phyloP scores from a whole-genome alignment of 1,284 basidiomycete species.

The Lentinula novae-zelandiae region DNA sequence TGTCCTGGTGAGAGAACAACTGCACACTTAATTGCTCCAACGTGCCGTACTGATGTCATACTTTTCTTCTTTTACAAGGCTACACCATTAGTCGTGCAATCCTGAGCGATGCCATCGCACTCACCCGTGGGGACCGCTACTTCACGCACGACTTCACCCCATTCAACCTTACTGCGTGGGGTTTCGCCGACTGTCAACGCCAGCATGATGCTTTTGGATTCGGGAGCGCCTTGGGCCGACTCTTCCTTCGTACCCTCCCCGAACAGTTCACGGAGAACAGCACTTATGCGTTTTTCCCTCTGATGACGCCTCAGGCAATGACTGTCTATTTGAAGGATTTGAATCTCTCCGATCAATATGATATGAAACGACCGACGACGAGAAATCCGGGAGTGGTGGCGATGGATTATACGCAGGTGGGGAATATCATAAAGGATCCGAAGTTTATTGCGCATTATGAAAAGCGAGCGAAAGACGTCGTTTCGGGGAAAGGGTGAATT shows the following conservation, averaged over 20 bases:
- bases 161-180: conserved; percentile 79
- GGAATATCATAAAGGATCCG: conserved; percentile 45
- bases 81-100: conserved; percentile 88
- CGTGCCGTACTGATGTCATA: neutral
- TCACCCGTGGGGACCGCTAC: conserved; percentile 81
- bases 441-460: conserved; percentile 49
- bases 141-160: conserved; percentile 82
- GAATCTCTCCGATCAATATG: conserved; percentile 49
- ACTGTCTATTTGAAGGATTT: conserved; percentile 52
- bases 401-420: conserved; percentile 47
- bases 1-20: conserved; percentile 55
- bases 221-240: conserved; percentile 66
- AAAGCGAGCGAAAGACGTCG: conserved; percentile 44
- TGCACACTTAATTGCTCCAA: neutral
- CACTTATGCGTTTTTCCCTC: conserved; percentile 82
- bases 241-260: conserved; percentile 74
- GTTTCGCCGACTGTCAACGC: conserved; percentile 74
- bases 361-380: conserved; percentile 41
- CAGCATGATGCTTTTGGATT: conserved; percentile 61
- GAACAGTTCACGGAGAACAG: conserved; percentile 65
- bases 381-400: conserved; percentile 28
- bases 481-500: conserved; percentile 56
- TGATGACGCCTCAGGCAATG: conserved; percentile 76
- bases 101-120: conserved; percentile 82
- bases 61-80: conserved; percentile 31